Base-by-base conservation (phyloP, 306 rosid genomes). In the Leucaena leucocephala region DNA sequence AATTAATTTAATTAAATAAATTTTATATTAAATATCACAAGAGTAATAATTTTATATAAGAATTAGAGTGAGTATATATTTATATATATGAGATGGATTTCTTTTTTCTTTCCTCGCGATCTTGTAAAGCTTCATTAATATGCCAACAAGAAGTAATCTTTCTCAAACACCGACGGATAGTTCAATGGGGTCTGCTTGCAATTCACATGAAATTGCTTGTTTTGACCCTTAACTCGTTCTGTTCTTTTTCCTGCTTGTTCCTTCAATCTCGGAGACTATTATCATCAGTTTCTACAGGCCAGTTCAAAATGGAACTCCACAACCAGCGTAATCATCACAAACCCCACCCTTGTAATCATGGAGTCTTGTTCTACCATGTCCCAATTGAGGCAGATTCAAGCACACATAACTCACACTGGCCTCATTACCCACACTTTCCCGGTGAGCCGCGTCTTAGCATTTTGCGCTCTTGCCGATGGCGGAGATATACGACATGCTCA, bases 361-460 rank as follows among this genome's bases (percentile, higher is more conserved):
- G 97, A 93, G 77, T 88, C 91, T 15, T 93, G 98, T 85, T 78
- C 94, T 58, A 81, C 77, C 68, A 90, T 92, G 97, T 78, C 16
- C 34, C 86, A 93, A 54, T 54, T 93, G 76, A 85, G 63, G 85
- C 94, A 93, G 81, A 91, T 93, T 70, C 97, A 93, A 83, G 97
- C 91, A 8, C 94, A 78, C 71, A 89, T 91, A 93, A 93, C 89
- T 21, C 61, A 68, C 46, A 84, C 84, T 2, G 94, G 86, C 42
- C 88, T 93, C 80, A 84, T 93, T 19, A 16, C 80, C 50, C 84
- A 89, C 84, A 79, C 86, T 4, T 93, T 93, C 75, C 97, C 97
- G 0, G 82, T 82, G 12, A 93, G 98, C 86, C 84, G 95, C 15
- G 72, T 87, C 59, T 72, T 90, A 33, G 97, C 98, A 8, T 93